These are phyloP conservation scores for Leptographium galeiforme DNA, from an alignment of 2,329 filamentous ascomycete species.

Conservation along the genomic window DNA sequence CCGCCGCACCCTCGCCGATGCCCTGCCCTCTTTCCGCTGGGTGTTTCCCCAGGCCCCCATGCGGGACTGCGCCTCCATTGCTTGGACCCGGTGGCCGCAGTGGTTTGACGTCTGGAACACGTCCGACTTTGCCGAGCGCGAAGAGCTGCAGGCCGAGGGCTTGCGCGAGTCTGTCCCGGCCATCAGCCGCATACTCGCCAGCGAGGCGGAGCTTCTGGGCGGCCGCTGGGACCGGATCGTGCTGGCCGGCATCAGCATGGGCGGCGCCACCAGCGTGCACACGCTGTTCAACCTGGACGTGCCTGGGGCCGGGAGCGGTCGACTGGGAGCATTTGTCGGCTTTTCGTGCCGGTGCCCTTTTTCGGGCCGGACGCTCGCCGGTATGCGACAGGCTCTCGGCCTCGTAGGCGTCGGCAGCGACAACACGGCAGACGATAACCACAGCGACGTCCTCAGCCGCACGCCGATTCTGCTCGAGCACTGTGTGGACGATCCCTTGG, in stretches of 20 bases:
- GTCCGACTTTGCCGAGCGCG: slow-evolving; percentile 25
- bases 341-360: slow-evolving; percentile 25
- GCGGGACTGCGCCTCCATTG: slow-evolving; percentile 15
- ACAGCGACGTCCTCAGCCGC: slow-evolving; percentile 10
- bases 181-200: slow-evolving; percentile 19
- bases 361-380: slow-evolving; percentile 15
- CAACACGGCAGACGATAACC: no score
- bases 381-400: slow-evolving; percentile 19
- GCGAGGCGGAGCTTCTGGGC: slow-evolving; percentile 18
- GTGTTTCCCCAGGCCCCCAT: slow-evolving; percentile 31
- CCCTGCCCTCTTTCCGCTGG: slow-evolving; percentile 31
- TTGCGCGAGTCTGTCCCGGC: slow-evolving; percentile 22
- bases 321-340: slow-evolving; percentile 20
- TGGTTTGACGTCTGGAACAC: slow-evolving; percentile 33
- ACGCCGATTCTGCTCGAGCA: slow-evolving; percentile 32
- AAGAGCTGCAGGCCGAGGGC: slow-evolving; percentile 27
- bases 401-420: background rate
- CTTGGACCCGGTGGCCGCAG: slow-evolving; percentile 11
- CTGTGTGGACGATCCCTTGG: slow-evolving; percentile 27
- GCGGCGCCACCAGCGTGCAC: slow-evolving; percentile 18
- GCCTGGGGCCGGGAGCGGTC: background rate
- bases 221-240: slow-evolving; percentile 17
- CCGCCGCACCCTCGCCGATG: slow-evolving; percentile 20
- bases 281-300: slow-evolving; percentile 4
- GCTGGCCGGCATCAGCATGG: slow-evolving; percentile 32